Base-by-base conservation (phyloP, 495 filamentous ascomycete species). In the Pyrenula aspistea region DNA sequence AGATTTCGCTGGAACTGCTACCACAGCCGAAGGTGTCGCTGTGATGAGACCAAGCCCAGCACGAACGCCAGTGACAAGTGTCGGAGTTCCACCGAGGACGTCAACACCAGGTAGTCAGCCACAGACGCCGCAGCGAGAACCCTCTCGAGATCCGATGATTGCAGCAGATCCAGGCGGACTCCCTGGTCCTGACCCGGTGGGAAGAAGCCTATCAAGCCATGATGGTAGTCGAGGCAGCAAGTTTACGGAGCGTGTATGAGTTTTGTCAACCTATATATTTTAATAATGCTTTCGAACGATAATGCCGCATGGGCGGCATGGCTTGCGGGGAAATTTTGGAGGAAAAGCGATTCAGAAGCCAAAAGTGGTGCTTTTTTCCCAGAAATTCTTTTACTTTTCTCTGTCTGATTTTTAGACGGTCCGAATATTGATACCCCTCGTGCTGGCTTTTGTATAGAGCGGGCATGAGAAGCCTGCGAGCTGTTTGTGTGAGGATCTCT, bases 201-300 rank as follows among this genome's bases (percentile, higher is more conserved):
- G 79, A 25, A 72, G 79, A 51, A 81, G 76, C 57, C 72, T 75
- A 68, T 72, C 76, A 2, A 77, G 75, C 53, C 68, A 70, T 25
- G 78, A 81, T 62, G 78, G 79, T 22, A 81, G 77, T 59, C 71
- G 77, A 55, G 67, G 76, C 25, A 81, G 78, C 59, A 74, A 75
- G 49, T 83, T 83, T 60, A 77, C 77, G 36, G 79, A 83, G 61
- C 71, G 70, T 48, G 54, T 48, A 52, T 52, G 22, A 52, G n/a
- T 10, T 42, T 42, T 4, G 4, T 42, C 15, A 4, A 8, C 31
- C 31, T 8, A 42, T 15, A 8, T 42, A 42, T 15, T 42, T 42
- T 42, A 42, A 42, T 42, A 15, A 42, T 42, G 31, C 15, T 15
- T 42, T 42, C 31, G 15, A 42, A 42, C 15, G 8, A 15, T 8